phyloP scores from a whole-genome alignment of 140 eudicot genomes.

The Cichorium intybus region DNA sequence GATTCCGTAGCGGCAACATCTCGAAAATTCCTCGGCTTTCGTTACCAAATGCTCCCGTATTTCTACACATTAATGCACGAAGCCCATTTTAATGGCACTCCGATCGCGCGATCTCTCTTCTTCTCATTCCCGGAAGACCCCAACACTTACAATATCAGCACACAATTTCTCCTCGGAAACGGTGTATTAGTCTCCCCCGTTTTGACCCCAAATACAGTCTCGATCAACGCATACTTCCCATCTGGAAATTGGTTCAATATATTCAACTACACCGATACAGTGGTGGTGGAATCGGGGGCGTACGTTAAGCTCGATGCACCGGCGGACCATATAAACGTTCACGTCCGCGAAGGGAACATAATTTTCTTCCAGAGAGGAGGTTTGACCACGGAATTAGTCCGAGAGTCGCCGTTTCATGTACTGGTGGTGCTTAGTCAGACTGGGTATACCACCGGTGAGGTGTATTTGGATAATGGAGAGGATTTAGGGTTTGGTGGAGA shows the following conservation, averaged over 20 bases:
- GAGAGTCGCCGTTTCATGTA: slow-evolving; percentile 52
- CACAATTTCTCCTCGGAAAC: slow-evolving; percentile 75
- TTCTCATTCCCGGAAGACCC: slow-evolving; percentile 67
- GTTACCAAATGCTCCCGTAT: slow-evolving; percentile 72
- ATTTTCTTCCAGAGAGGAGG: slow-evolving; percentile 69
- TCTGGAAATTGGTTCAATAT: slow-evolving; percentile 84
- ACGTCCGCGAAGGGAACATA: slow-evolving; percentile 73
- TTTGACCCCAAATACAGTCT: slow-evolving; percentile 34
- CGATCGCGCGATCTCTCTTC: slow-evolving; percentile 79
- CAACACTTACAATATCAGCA: slow-evolving; percentile 52
- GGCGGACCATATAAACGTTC: slow-evolving; percentile 61
- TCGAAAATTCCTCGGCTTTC: slow-evolving; percentile 65
- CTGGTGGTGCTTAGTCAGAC: slow-evolving; percentile 44
- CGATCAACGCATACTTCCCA: slow-evolving; percentile 71
- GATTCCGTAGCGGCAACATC: slow-evolving; percentile 80
- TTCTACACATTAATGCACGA: slow-evolving; percentile 71
- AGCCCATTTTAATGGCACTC: slow-evolving; percentile 62
- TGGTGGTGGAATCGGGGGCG: slow-evolving; percentile 38
- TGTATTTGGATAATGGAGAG: slow-evolving; percentile 80
- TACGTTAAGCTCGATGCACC: slow-evolving; percentile 58
- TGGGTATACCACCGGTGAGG: slow-evolving; percentile 56
- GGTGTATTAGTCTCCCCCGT: slow-evolving; percentile 81
- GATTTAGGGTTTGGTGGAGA: slow-evolving; percentile 44
- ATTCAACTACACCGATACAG: slow-evolving; percentile 49
- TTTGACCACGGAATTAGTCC: slow-evolving; percentile 57